Base-by-base conservation (phyloP, 208 protist species). In the Phytomonas francai region DNA sequence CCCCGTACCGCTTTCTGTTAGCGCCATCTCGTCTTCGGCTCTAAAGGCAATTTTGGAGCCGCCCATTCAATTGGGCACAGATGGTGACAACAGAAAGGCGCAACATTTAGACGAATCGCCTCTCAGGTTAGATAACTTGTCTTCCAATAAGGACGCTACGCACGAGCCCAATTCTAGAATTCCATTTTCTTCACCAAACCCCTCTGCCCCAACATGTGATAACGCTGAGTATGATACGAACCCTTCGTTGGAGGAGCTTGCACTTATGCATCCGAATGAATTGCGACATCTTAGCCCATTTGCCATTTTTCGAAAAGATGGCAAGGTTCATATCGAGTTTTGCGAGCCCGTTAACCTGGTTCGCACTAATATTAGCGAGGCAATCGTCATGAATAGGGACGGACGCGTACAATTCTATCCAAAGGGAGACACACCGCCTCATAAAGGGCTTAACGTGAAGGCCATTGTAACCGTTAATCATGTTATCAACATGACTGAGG, bases 321-420 rank as follows among this genome's bases (percentile, higher is more conserved):
- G 80, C 33, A 79, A 83, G 56, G 85, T 73, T 54, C 78, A 76
- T 27, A 66, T 96, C 4, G 65, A 67, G 28, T 96, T 96, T 71
- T 70, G 89, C 34, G 83, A 86, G 22, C 86, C 88, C 28, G 91
- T 96, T n/a, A 92, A 92, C 63, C 66, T 96, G 32, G 77, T 92
- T 61, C 73, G 83, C 29, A 77, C 80, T 22, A 85, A 94, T 30
- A 70, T 96, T 29, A 76, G 74, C 16, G 82, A 85, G 7, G 77
- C 75, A 31, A 27, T 96, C 33, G 59, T 63, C 11, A 78, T 96
- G 58, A 62, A 70, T 58, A 59, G n/a, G 19, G 79, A 83, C 60
- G 89, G 89, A n/a, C 67, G 80, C 12, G 91, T 92, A 6, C 57
- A 59, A 12, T 74, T 96, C 60, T 91, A 89, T 74, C 86, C 84